Percentiles rank a stretch among this genome's conserved stretches.
Evolutionary conservation across 768 basidiomycete genomes (phyloP).

Genomic region (Termitomyces sp.): DNA sequence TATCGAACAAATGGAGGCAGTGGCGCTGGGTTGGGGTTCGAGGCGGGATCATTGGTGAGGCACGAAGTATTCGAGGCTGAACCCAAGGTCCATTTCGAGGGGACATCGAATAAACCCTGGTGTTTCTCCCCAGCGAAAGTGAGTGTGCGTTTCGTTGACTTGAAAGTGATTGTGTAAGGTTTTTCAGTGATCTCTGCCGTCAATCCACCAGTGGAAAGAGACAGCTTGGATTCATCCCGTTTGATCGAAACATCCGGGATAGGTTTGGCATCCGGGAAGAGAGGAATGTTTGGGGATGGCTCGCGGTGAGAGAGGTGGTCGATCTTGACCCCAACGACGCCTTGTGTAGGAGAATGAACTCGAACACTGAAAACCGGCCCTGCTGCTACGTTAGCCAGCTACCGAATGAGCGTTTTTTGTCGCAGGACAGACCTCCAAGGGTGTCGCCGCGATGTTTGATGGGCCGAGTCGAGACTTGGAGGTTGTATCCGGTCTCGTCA

Average conservation of each 20-base stretch:
- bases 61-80: conserved; percentile 52
- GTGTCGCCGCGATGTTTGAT: conserved; percentile 63
- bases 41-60: conserved; percentile 49
- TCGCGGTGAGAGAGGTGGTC: conserved; percentile 44
- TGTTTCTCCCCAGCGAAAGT: conserved; percentile 51
- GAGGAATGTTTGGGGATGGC: conserved; percentile 42
- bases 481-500: conserved; percentile 43
- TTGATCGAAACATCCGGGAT: conserved; percentile 36
- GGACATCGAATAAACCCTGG: conserved; percentile 52
- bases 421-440: conserved; percentile 38
- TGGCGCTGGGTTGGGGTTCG: conserved; percentile 46
- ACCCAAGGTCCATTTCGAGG: conserved; percentile 44
- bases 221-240: conserved; percentile 22
- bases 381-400: conserved; percentile 16
- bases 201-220: conserved; percentile 43
- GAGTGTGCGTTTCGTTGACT: conserved; percentile 37
- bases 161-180: conserved; percentile 60
- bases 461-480: conserved; percentile 56
- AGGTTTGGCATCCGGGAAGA: conserved; percentile 58
- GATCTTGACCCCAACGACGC: conserved; percentile 52
- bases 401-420: neutral
- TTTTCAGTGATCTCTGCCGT: conserved; percentile 52
- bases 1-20: conserved; percentile 41
- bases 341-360: conserved; percentile 50
- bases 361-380: conserved; percentile 47